Conservation (phyloP, 208 protist species). For the Vickermania spadyakhi region DNA sequence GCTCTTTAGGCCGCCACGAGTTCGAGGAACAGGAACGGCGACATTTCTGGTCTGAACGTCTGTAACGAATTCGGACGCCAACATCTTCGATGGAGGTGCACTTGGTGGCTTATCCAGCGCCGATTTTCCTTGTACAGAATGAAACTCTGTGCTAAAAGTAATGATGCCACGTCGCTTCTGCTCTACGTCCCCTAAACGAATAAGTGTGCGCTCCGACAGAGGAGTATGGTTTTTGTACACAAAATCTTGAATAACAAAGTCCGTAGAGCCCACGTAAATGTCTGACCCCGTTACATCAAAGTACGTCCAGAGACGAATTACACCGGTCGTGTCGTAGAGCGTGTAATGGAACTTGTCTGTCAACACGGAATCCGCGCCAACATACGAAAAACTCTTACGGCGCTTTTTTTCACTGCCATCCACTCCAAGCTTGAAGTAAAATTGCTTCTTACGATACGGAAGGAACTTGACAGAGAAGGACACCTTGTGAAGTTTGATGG, state of each 20-base stretch:
- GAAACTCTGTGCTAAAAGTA: not conserved
- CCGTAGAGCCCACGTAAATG: slow-evolving; percentile 37
- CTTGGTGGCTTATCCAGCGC: slow-evolving; percentile 1
- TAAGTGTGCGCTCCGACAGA: slow-evolving; percentile 28
- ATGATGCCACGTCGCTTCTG: slow-evolving; percentile 28
- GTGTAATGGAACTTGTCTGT: slow-evolving; percentile 46
- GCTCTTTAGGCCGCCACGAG: slow-evolving; percentile 12
- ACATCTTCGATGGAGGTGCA: slow-evolving; percentile 16
- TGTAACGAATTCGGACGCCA: slow-evolving; percentile 24
- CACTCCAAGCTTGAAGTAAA: slow-evolving; percentile 47
- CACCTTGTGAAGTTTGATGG: slow-evolving; percentile 13
- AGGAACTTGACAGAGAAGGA: slow-evolving; percentile 30
- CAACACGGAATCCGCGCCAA: slow-evolving; percentile 30
- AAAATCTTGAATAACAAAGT: slow-evolving; percentile 29
- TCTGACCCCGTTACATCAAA: slow-evolving; percentile 59
- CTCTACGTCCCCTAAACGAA: slow-evolving; percentile 19
- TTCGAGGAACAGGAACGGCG: slow-evolving; percentile 13
- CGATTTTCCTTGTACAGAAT: slow-evolving; percentile 19
- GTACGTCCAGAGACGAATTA: slow-evolving; percentile 53
- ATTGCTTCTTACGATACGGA: slow-evolving; percentile 54
- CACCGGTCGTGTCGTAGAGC: slow-evolving; percentile 44
- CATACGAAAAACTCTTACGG: slow-evolving; percentile 35
- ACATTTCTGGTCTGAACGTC: slow-evolving; percentile 1
- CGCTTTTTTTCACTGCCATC: slow-evolving; percentile 31
- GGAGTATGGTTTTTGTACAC: slow-evolving; percentile 19